Conservation (phyloP, 768 basidiomycete species). For the Suillus luteus region DNA sequence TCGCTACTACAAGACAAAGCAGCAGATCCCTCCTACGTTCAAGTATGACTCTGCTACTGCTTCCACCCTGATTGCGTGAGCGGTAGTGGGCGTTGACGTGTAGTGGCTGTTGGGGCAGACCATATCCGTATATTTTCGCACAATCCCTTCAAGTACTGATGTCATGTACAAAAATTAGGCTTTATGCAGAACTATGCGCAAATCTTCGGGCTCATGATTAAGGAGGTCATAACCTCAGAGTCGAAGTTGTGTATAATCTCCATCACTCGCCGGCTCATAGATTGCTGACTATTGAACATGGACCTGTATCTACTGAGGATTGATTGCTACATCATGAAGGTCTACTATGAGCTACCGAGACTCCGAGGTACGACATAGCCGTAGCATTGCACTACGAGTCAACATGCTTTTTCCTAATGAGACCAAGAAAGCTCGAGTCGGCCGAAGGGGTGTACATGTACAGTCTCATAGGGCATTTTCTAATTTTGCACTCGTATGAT, state of each 20-base stretch:
- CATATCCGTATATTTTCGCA: neutral
- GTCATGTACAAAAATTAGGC: conserved; percentile 5
- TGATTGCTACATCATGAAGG: too few species aligned
- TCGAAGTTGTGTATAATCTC: neutral
- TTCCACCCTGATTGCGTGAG: conserved; percentile 83
- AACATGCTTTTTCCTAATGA: too few species aligned
- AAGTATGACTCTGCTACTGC: conserved; percentile 98
- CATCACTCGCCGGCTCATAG: too few species aligned
- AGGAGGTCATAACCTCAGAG: neutral
- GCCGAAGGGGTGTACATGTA: too few species aligned
- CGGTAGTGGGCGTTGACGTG: neutral
- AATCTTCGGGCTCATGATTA: neutral
- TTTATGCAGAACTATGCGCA: conserved; percentile 4
- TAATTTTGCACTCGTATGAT: too few species aligned
- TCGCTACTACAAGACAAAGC: conserved; percentile 98
- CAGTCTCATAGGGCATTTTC: too few species aligned
- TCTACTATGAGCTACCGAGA: too few species aligned
- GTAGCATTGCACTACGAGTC: too few species aligned
- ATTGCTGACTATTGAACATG: too few species aligned
- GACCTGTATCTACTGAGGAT: too few species aligned
- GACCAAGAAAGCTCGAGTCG: too few species aligned
- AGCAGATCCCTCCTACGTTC: conserved; percentile 97
- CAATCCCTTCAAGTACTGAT: neutral
- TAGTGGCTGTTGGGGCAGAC: neutral
- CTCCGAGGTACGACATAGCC: too few species aligned